phyloP scores from a whole-genome alignment of 2,329 filamentous ascomycete genomes.

The Orbilia javanica region DNA sequence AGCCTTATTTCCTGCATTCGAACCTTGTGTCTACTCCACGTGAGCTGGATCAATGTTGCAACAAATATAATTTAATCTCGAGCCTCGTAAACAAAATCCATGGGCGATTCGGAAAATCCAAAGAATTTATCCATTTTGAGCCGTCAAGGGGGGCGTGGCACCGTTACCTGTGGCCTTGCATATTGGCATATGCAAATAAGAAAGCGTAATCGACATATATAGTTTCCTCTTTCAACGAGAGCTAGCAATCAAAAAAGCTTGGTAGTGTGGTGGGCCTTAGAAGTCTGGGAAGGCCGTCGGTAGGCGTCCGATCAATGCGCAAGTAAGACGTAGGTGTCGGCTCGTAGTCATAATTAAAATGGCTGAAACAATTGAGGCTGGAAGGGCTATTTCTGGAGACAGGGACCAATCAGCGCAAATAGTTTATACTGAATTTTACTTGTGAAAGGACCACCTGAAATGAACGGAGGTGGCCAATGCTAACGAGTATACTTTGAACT shows the following conservation, averaged over 20 bases:
- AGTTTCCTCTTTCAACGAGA: constrained; percentile 44
- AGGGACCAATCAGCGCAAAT: background rate
- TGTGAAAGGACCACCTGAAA: constrained; percentile 47
- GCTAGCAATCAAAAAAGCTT: constrained; percentile 26
- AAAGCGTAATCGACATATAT: constrained; percentile 26
- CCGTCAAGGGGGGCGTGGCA: constrained; percentile 19
- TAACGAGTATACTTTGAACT: background rate
- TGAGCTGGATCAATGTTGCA: constrained; percentile 7
- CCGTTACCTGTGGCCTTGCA: constrained; percentile 18
- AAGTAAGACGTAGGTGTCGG: constrained; percentile 2
- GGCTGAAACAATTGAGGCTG: constrained; percentile 32
- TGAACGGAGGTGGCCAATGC: background rate
- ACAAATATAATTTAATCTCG: background rate
- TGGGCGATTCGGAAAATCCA: background rate
- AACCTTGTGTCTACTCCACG: background rate
- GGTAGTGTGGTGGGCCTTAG: constrained; percentile 24
- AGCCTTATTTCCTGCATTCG: background rate
- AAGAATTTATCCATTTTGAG: constrained; percentile 30
- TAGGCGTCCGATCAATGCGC: constrained; percentile 31
- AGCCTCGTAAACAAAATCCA: background rate
- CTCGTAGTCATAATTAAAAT: background rate
- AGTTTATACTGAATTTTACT: constrained; percentile 19
- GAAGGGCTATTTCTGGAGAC: background rate
- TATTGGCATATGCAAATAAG: constrained; percentile 27
- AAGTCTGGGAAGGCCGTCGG: constrained; percentile 16